A percentile compares a stretch with the other conserved stretches of the same genome.
phyloP scores from a whole-genome alignment of 129 eudicot species.

The Lactuca saligna region DNA sequence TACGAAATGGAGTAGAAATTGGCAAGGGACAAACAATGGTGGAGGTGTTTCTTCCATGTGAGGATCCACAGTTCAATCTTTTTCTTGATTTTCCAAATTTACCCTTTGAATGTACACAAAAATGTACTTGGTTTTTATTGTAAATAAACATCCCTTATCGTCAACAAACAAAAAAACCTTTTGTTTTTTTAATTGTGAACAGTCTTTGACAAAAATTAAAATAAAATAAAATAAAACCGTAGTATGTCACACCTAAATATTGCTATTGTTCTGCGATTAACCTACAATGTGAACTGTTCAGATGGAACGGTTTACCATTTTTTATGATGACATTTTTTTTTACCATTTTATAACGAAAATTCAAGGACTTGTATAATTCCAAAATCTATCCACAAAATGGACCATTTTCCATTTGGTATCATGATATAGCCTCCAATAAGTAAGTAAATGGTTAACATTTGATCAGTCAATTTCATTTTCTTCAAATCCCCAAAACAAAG shows the following conservation, averaged over 20 bases:
- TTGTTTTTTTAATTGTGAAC: neutral
- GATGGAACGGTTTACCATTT: too few relatives aligned
- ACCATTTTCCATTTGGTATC: slow-evolving; percentile 1
- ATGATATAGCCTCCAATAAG: neutral
- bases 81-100: slow-evolving; percentile 1
- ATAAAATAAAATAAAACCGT: too few relatives aligned
- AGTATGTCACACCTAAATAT: too few relatives aligned
- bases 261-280: too few relatives aligned
- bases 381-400: neutral
- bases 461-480: slow-evolving; percentile 20
- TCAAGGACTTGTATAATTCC: neutral
- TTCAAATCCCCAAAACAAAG: slow-evolving; percentile 31
- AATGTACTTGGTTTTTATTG: neutral
- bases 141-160: neutral
- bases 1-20: slow-evolving; percentile 24
- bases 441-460: slow-evolving; percentile 19
- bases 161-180: neutral
- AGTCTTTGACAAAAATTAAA: neutral
- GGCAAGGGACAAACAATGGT: slow-evolving; percentile 44
- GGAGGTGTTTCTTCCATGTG: slow-evolving; percentile 51
- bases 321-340: neutral
- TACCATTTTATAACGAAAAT: too few relatives aligned
- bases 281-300: too few relatives aligned
- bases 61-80: slow-evolving; percentile 33
- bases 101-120: slow-evolving; percentile 10